A percentile compares a stretch with the other conserved stretches of the same genome.
Evolutionary conservation across 371 early-diverging fungal genomes (phyloP).

Genomic region (Saksenaea oblongispora): DNA sequence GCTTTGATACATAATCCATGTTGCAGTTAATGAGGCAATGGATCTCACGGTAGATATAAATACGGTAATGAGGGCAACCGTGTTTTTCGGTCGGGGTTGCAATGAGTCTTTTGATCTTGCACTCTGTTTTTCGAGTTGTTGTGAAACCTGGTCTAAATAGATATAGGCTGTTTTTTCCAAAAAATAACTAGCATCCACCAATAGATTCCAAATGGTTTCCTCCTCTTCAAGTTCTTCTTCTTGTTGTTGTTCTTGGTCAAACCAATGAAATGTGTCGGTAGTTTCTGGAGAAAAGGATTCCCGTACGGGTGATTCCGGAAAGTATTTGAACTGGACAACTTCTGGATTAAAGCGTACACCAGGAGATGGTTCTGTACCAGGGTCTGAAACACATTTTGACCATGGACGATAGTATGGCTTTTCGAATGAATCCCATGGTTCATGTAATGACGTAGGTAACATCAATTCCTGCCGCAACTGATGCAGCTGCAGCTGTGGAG

Average conservation of each 20-base stretch:
- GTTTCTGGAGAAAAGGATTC: constrained; percentile 5
- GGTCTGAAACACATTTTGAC: constrained; percentile 1
- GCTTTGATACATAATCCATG: constrained; percentile 23
- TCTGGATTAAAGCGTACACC: constrained; percentile 27
- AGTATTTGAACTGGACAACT: constrained; percentile 17
- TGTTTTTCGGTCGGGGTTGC: background rate
- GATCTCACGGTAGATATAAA: constrained; percentile 14
- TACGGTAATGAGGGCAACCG: background rate
- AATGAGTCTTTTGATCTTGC: constrained; percentile 8
- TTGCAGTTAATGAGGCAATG: constrained; percentile 14
- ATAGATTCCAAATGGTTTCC: constrained; percentile 11
- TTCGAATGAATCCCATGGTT: background rate
- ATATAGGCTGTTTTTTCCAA: background rate
- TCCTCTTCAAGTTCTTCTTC: constrained; percentile 9
- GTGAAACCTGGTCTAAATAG: background rate
- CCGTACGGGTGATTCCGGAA: constrained; percentile 24
- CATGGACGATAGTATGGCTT: background rate
- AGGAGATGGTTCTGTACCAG: background rate
- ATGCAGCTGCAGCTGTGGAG: background rate
- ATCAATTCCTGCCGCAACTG: background rate
- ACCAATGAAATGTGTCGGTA: constrained; percentile 11
- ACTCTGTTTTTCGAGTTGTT: background rate
- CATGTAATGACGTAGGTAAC: background rate
- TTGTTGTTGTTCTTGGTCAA: background rate
- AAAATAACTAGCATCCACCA: background rate